Conservation (phyloP, 179 eudicot species). For the Drosera spatulata region DNA sequence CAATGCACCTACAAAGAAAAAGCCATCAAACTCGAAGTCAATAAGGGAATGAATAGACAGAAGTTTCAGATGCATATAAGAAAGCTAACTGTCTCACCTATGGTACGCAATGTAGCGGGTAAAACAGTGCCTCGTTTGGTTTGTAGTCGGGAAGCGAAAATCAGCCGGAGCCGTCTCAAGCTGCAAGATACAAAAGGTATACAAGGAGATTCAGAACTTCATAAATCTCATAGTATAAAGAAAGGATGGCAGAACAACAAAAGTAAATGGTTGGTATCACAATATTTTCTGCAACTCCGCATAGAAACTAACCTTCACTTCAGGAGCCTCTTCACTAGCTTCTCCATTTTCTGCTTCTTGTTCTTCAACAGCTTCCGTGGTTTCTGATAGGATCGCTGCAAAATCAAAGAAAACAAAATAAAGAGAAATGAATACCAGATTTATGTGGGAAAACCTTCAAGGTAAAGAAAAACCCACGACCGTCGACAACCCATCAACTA, state of each 20-base stretch:
- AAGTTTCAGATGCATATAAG: background rate
- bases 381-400: too few species aligned
- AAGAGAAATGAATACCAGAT: too few species aligned
- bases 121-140: conserved; percentile 76
- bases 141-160: conserved; percentile 75
- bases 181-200: conserved; percentile 13
- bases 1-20: conserved; percentile 36
- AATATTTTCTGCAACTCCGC: background rate
- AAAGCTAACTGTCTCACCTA: conserved; percentile 22
- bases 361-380: conserved; percentile 15
- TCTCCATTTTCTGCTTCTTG: conserved; percentile 31
- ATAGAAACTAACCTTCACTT: conserved; percentile 46
- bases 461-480: too few species aligned
- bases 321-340: conserved; percentile 44
- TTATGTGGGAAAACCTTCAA: too few species aligned
- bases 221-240: background rate
- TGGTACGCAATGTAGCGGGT: conserved; percentile 72
- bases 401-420: too few species aligned
- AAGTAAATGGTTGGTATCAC: background rate
- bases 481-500: too few species aligned
- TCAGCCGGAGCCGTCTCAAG: conserved; percentile 82
- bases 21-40: background rate
- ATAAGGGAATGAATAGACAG: background rate
- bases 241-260: background rate
- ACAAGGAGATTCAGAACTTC: background rate